Evolutionary conservation across 2,329 filamentous ascomycete genomes (phyloP), one percentile per base, ranked within the genome.

Genomic region (Botryosphaeria dothidea): DNA sequence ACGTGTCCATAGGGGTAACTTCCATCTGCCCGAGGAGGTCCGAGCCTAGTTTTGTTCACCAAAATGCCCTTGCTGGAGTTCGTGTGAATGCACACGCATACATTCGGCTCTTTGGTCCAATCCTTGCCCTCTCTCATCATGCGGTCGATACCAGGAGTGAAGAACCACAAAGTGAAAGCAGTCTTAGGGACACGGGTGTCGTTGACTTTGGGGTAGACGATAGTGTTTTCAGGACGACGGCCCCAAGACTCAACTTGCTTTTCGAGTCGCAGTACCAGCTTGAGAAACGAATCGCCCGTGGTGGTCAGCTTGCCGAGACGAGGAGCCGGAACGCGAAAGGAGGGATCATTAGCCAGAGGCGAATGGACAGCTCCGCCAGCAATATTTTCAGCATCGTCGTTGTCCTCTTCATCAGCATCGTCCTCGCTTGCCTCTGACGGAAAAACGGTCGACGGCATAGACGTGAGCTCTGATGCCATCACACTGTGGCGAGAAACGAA

Each of bases 161-260:
- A 92, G 31, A 95, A 86, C 36, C 92, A 82, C 41, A 97, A 81
- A 71, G 91, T 90, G 70, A 97, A 87, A 0, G 92, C 92, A 68
- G 89, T 89, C 73, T 94, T 94, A 1, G 93, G 92, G 38, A 98
- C 87, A 17, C 88, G 89, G 2, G 82, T 84, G 69, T 97, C 92
- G 25, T 80, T 79, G 31, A 77, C 79, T 54, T 88, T 81, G 0
- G 84, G 77, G 71, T 93, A 92, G 2, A 88, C 81, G 31, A 88
- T 78, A 0, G 90, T 94, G 70, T 92, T 93, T 21, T 84, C 81
- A 0, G 78, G 80, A 0, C 86, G 86, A 27, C 94, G 88, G 31
- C 94, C 94, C 88, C 92, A 98, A 0, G 89, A 90, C 0, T 89
- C 87, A 69, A 92, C 78, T 3, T 88, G 86, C 45, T 87, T 84